A percentile compares a stretch with the other conserved stretches of the same genome.
Conservation (phyloP, 805 yeast genomes). For the Metschnikowia bowlesiae region DNA sequence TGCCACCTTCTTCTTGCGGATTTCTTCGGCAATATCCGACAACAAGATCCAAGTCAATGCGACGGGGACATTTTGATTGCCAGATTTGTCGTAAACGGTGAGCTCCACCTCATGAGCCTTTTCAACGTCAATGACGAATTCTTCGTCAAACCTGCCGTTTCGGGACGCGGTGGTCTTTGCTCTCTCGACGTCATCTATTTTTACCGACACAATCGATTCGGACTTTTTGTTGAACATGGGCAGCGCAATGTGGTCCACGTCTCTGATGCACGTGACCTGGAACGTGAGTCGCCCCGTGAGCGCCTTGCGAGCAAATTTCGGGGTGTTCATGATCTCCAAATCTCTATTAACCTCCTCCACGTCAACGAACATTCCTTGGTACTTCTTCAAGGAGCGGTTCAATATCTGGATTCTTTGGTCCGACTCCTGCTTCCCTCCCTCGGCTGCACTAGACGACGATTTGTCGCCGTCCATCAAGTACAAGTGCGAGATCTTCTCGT, state of each 20-base stretch:
- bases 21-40: slow-evolving; percentile 90
- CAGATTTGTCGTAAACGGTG: slow-evolving; percentile 76
- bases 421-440: slow-evolving; percentile 79
- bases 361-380: slow-evolving; percentile 81
- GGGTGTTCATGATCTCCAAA: slow-evolving; percentile 61
- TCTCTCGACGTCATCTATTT: slow-evolving; percentile 82
- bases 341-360: slow-evolving; percentile 64
- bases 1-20: slow-evolving; percentile 77
- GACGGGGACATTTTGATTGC: slow-evolving; percentile 70
- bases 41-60: slow-evolving; percentile 89
- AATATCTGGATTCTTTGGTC: slow-evolving; percentile 80
- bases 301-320: slow-evolving; percentile 76
- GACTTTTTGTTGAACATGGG: slow-evolving; percentile 75
- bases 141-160: slow-evolving; percentile 79
- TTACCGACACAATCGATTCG: slow-evolving; percentile 71
- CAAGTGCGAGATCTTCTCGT: slow-evolving; percentile 79
- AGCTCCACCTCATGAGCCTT: slow-evolving; percentile 91
- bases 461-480: slow-evolving; percentile 91
- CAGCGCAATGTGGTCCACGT: slow-evolving; percentile 88
- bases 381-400: slow-evolving; percentile 77
- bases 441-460: slow-evolving; percentile 80
- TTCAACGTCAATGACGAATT: slow-evolving; percentile 73
- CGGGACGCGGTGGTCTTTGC: slow-evolving; percentile 73
- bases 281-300: slow-evolving; percentile 75
- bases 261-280: slow-evolving; percentile 72